These are phyloP conservation scores for Thermochaetoides thermophila DNA, from an alignment of 495 filamentous ascomycete species.

Conservation along the genomic window DNA sequence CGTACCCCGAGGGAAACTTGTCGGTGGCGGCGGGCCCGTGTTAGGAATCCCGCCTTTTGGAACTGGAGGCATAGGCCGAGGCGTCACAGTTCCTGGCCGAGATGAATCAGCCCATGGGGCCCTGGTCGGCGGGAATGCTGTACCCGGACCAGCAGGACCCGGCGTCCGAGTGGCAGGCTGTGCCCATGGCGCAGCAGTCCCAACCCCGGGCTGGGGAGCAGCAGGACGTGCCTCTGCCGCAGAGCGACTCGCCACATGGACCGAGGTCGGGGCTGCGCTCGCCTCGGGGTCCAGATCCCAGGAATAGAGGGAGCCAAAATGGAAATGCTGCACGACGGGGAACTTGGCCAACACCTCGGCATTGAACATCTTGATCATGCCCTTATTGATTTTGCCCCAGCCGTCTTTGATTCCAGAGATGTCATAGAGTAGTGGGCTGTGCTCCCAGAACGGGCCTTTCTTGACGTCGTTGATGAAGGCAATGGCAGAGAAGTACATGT, in stretches of 20 bases:
- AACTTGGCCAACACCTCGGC: slow-evolving; percentile 87
- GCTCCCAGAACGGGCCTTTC: slow-evolving; percentile 94
- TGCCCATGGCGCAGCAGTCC: slow-evolving; percentile 28
- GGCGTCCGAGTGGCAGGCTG: slow-evolving; percentile 20
- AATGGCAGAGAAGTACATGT: slow-evolving; percentile 97
- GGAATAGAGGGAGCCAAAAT: slow-evolving; percentile 74
- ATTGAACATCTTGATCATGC: slow-evolving; percentile 97
- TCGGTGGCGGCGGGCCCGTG: slow-evolving; percentile 12
- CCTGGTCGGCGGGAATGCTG: slow-evolving; percentile 22
- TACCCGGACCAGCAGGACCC: slow-evolving; percentile 6
- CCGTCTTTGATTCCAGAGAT: slow-evolving; percentile 79
- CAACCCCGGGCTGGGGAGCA: too few relatives aligned
- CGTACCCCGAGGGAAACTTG: slow-evolving; percentile 10
- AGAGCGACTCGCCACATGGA: slow-evolving; percentile 1
- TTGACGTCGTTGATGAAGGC: slow-evolving; percentile 99
- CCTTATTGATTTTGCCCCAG: slow-evolving; percentile 99
- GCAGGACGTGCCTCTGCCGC: too few relatives aligned
- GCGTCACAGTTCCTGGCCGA: not conserved
- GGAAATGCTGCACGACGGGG: slow-evolving; percentile 94
- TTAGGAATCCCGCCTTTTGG: slow-evolving; percentile 12
- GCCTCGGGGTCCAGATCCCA: slow-evolving; percentile 60
- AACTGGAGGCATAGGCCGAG: too few relatives aligned
- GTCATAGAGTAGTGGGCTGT: slow-evolving; percentile 89
- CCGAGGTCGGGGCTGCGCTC: slow-evolving; percentile 10
- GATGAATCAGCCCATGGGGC: slow-evolving; percentile 9